Evolutionary conservation across 768 basidiomycete species (phyloP).

Genomic region (Tephrocybe rancida): DNA sequence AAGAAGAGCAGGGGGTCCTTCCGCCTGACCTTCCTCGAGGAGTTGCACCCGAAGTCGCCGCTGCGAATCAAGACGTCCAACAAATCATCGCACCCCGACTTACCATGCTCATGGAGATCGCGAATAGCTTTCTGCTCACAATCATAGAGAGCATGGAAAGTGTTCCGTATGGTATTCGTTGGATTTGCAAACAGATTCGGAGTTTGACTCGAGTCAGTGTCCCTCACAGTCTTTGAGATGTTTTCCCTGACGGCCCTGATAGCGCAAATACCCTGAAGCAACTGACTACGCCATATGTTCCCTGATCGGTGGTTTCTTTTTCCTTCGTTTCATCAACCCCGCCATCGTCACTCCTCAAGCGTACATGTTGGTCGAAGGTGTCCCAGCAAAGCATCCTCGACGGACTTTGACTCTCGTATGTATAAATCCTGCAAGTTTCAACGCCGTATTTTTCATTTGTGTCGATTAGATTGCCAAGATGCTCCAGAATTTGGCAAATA

Average conservation of each 20-base stretch:
- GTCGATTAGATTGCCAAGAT: slow-evolving; percentile 91
- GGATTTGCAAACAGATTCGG: slow-evolving; percentile 99
- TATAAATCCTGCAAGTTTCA: slow-evolving; percentile 15
- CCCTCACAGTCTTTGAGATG: slow-evolving; percentile 1
- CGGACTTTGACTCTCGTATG: slow-evolving; percentile 86
- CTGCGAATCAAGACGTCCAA: slow-evolving; percentile 93
- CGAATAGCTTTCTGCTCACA: slow-evolving; percentile 94
- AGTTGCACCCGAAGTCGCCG: slow-evolving; percentile 92
- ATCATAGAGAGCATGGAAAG: slow-evolving; percentile 99
- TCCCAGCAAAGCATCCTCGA: slow-evolving; percentile 96
- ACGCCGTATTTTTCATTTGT: slow-evolving; percentile 5
- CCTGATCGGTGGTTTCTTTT: slow-evolving; percentile 99
- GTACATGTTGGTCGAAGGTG: slow-evolving; percentile 98
- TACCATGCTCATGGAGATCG: slow-evolving; percentile 99
- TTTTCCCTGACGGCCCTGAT: slow-evolving; percentile 3
- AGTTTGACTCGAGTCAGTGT: slow-evolving; percentile 88
- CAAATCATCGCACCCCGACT: slow-evolving; percentile 96
- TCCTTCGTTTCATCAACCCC: slow-evolving; percentile 99
- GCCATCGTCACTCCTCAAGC: slow-evolving; percentile 99
- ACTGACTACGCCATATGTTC: slow-evolving; percentile 99
- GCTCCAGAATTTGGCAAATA: slow-evolving; percentile 99
- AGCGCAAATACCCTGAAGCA: slow-evolving; percentile 99
- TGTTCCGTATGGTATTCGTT: slow-evolving; percentile 98
- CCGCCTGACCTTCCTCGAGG: slow-evolving; percentile 92
- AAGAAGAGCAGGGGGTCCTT: slow-evolving; percentile 92